These are phyloP conservation scores for Tilletia caries DNA, from an alignment of 1,284 basidiomycete species.

Conservation along the genomic window DNA sequence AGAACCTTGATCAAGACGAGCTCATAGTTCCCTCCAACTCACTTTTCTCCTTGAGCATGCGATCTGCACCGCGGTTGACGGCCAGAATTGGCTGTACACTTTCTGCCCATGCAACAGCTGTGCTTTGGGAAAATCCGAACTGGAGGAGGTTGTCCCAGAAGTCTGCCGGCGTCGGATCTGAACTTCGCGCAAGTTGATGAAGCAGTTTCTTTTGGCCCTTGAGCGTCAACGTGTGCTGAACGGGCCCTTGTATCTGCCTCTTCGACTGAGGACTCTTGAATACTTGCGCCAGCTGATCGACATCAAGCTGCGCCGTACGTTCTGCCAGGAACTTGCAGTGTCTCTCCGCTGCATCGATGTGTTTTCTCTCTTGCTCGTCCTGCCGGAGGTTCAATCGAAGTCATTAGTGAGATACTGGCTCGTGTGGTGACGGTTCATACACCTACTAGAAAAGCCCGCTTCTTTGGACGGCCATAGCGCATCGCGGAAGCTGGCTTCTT, in stretches of 20 bases:
- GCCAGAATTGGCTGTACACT: constrained; percentile 12
- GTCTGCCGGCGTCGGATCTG: neutral
- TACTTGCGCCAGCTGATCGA: neutral
- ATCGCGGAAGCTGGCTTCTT: constrained; percentile 60
- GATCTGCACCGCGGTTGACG: constrained; percentile 16
- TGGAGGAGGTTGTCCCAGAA: neutral
- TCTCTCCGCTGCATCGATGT: neutral
- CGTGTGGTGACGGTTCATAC: too few relatives aligned
- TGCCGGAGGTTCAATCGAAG: neutral
- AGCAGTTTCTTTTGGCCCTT: neutral
- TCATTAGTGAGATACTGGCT: too few relatives aligned
- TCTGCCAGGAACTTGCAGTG: constrained; percentile 10
- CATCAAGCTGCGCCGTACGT: neutral
- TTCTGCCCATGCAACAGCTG: neutral
- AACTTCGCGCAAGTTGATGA: neutral
- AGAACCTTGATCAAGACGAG: neutral
- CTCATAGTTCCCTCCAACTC: constrained; percentile 41
- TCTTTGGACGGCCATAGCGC: constrained; percentile 64
- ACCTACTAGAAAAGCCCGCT: constrained; percentile 65
- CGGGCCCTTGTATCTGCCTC: neutral
- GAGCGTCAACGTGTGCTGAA: neutral
- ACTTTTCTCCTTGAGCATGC: constrained; percentile 49
- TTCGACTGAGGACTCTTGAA: neutral
- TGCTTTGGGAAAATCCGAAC: neutral
- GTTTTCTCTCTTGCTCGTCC: constrained; percentile 13